These are phyloP conservation scores for Calonectria leucothoes DNA, from an alignment of 2,329 filamentous ascomycete species.

Conservation along the genomic window DNA sequence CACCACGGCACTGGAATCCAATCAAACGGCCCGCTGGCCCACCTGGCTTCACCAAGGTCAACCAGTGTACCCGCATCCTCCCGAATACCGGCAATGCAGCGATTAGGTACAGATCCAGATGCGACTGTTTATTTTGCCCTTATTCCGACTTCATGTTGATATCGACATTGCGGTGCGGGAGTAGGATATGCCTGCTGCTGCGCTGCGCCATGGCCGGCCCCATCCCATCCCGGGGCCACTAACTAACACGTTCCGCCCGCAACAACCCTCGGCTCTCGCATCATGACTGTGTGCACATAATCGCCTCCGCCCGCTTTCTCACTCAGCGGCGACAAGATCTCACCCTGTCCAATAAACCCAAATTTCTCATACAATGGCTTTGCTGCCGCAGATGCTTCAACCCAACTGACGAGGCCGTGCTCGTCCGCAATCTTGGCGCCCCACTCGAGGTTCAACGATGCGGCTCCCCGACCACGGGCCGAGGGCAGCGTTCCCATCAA, in stretches of 20 bases:
- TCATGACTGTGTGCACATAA: slow-evolving; percentile 3
- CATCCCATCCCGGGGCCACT: neutral
- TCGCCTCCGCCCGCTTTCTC: neutral
- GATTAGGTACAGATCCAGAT: neutral
- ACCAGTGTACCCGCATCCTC: slow-evolving; percentile 1
- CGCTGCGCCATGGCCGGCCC: neutral
- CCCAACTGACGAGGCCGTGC: neutral
- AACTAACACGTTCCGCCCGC: neutral
- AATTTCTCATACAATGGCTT: slow-evolving; percentile 7
- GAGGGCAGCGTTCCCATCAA: neutral
- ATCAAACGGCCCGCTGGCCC: neutral
- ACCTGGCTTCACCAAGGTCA: neutral
- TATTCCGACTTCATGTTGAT: neutral
- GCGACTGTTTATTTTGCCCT: neutral
- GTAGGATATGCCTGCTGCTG: neutral
- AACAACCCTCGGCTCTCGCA: neutral
- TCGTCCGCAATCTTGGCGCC: slow-evolving; percentile 3
- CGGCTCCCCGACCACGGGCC: neutral
- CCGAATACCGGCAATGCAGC: neutral
- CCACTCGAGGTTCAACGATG: slow-evolving; percentile 5
- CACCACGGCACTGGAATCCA: slow-evolving; percentile 7
- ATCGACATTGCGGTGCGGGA: neutral
- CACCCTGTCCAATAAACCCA: neutral
- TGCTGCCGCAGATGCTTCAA: neutral
- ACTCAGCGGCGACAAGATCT: neutral